A percentile compares a stretch with the other conserved stretches of the same genome.
Evolutionary conservation across 2,329 filamentous ascomycete genomes (phyloP).

Genomic region (Penicillium brasilianum): DNA sequence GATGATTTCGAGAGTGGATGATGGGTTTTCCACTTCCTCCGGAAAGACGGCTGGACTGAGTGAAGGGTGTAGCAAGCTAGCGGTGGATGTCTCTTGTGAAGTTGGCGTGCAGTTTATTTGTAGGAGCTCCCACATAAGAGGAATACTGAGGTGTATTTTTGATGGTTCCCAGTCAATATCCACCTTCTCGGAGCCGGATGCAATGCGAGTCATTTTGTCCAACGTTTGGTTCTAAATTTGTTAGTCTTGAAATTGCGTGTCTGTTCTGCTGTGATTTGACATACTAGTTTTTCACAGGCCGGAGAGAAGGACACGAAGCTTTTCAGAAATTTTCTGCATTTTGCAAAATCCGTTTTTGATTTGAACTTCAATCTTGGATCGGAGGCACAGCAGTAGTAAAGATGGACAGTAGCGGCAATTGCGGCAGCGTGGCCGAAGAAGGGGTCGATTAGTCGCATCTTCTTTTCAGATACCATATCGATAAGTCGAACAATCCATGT

Average conservation of each 20-base stretch:
- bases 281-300: constrained; percentile 54
- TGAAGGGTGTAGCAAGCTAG: constrained; percentile 52
- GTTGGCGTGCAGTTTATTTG: constrained; percentile 54
- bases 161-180: constrained; percentile 60
- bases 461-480: constrained; percentile 59
- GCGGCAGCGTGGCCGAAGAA: constrained; percentile 59
- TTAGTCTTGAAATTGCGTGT: constrained; percentile 12
- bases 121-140: constrained; percentile 60
- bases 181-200: constrained; percentile 55
- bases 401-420: constrained; percentile 59
- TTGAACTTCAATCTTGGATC: constrained; percentile 57
- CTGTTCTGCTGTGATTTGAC: constrained; percentile 18
- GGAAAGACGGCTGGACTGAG: constrained; percentile 41
- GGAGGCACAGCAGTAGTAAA: constrained; percentile 60
- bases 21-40: constrained; percentile 42
- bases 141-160: constrained; percentile 59
- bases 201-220: constrained; percentile 57
- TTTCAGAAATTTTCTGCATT: constrained; percentile 57
- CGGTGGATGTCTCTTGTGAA: constrained; percentile 41
- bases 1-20: constrained; percentile 53
- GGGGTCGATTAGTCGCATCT: constrained; percentile 55
- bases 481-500: constrained; percentile 62
- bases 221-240: constrained; percentile 52
- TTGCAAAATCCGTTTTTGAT: constrained; percentile 58
- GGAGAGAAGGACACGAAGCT: constrained; percentile 55